These are phyloP conservation scores for Phaeosphaeriaceae sp. DNA, from an alignment of 2,329 filamentous ascomycete species.

Conservation along the genomic window DNA sequence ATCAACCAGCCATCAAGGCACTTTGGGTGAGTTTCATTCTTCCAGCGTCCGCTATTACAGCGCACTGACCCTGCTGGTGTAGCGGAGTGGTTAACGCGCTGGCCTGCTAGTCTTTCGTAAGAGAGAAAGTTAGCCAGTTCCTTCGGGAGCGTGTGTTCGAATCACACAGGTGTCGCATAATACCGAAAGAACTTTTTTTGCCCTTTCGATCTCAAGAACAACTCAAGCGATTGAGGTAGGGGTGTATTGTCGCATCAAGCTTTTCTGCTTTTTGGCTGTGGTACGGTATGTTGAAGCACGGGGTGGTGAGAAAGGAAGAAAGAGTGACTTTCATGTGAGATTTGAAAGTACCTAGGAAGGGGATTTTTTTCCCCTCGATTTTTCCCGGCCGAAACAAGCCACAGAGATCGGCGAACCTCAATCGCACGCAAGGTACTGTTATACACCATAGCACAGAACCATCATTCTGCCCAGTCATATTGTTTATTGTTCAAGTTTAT, in stretches of 20 bases:
- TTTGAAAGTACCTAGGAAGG: background rate
- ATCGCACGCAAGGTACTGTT: too few relatives aligned
- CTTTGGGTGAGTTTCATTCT: background rate
- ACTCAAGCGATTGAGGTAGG: background rate
- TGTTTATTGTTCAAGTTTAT: too few relatives aligned
- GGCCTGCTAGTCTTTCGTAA: slow-evolving; percentile 28
- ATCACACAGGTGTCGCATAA: slow-evolving; percentile 37
- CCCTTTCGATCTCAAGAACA: background rate
- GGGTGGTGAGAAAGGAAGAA: background rate
- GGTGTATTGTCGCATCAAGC: background rate
- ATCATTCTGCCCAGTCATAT: too few relatives aligned
- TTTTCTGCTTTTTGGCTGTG: background rate
- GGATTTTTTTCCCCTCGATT: background rate
- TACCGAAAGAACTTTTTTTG: slow-evolving; percentile 1
- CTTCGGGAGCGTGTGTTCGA: slow-evolving; percentile 43
- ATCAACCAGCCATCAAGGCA: background rate
- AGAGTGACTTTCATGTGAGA: background rate
- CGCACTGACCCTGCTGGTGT: background rate
- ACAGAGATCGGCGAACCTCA: background rate
- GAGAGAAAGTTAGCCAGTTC: slow-evolving; percentile 34
- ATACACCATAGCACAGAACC: too few relatives aligned
- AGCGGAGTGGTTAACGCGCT: slow-evolving; percentile 30
- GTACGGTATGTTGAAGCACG: background rate
- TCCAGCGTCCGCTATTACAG: background rate
- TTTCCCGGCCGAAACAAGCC: background rate